Percentiles rank a stretch among this genome's conserved stretches.
Evolutionary conservation across 2,329 filamentous ascomycete genomes (phyloP).

Genomic region (Daldinia sp.): DNA sequence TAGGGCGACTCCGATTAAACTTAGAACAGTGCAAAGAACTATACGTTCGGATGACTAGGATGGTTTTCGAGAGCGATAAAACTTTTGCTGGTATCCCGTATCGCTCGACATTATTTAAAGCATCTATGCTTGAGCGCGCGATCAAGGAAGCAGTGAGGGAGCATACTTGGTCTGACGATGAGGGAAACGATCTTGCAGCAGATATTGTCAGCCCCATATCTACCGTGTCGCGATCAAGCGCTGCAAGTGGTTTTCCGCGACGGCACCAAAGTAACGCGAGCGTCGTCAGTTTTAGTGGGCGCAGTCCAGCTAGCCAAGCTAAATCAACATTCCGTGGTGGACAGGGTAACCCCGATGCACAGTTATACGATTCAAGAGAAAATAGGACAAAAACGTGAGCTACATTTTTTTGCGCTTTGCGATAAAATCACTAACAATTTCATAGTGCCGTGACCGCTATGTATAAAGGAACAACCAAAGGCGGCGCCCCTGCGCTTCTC

Average conservation of each 20-base stretch:
- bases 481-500: constrained; percentile 77
- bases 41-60: constrained; percentile 92
- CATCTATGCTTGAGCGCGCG: constrained; percentile 92
- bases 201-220: constrained; percentile 58
- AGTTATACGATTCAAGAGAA: constrained; percentile 88
- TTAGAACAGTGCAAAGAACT: constrained; percentile 97
- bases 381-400: constrained; percentile 89
- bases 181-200: constrained; percentile 80
- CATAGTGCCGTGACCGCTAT: constrained; percentile 89
- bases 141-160: constrained; percentile 90
- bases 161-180: constrained; percentile 81
- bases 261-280: constrained; percentile 84
- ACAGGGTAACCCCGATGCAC: constrained; percentile 85
- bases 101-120: constrained; percentile 94
- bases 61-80: constrained; percentile 98
- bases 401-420: constrained; percentile 12
- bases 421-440: constrained; percentile 43
- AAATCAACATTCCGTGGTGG: constrained; percentile 66
- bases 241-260: constrained; percentile 58
- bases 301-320: constrained; percentile 69
- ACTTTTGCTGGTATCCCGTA: constrained; percentile 96
- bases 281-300: constrained; percentile 81
- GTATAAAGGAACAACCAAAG: constrained; percentile 82
- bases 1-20: constrained; percentile 89
- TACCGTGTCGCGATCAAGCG: constrained; percentile 57